Evolutionary conservation across 163 green algal species (phyloP).

Genomic region (Coccomyxa subellipsoidea): DNA sequence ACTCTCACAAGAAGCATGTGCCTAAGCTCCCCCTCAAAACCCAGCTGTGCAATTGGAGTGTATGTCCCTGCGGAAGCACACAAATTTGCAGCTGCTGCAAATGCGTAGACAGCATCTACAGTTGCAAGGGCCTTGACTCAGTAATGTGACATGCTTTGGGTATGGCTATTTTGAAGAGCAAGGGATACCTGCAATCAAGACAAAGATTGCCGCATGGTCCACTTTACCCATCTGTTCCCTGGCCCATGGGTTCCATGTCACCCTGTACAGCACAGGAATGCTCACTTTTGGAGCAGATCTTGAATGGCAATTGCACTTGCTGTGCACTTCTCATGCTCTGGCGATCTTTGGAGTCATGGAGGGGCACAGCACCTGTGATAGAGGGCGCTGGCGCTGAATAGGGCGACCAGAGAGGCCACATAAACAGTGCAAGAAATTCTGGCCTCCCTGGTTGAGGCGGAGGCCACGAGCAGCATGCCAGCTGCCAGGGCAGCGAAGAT

Average conservation of each 20-base stretch:
- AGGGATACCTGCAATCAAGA: conserved; percentile 30
- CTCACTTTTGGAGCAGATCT: no score
- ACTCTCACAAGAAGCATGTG: conserved; percentile 21
- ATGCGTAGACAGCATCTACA: not conserved
- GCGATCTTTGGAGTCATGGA: not conserved
- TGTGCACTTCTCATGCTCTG: no score
- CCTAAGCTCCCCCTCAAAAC: conserved; percentile 4
- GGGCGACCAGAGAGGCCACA: not conserved
- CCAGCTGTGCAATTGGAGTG: conserved; percentile 35
- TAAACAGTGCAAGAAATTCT: conserved; percentile 19
- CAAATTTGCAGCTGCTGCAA: not conserved
- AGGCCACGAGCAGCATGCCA: conserved; percentile 22
- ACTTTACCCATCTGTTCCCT: conserved; percentile 14
- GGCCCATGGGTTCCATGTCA: not conserved
- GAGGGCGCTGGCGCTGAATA: conserved; percentile 20
- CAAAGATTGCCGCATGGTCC: conserved; percentile 44
- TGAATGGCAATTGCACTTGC: no score
- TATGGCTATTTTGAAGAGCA: not conserved
- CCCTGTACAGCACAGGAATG: not conserved
- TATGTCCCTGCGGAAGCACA: conserved; percentile 32
- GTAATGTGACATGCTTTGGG: not conserved
- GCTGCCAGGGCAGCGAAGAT: conserved; percentile 21
- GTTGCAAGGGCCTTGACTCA: not conserved
- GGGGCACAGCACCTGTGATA: conserved; percentile 37
- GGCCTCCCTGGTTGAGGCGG: conserved; percentile 3